phyloP scores from a whole-genome alignment of 192 early-diverging fungal species.

The Rhizophagus sp. region DNA sequence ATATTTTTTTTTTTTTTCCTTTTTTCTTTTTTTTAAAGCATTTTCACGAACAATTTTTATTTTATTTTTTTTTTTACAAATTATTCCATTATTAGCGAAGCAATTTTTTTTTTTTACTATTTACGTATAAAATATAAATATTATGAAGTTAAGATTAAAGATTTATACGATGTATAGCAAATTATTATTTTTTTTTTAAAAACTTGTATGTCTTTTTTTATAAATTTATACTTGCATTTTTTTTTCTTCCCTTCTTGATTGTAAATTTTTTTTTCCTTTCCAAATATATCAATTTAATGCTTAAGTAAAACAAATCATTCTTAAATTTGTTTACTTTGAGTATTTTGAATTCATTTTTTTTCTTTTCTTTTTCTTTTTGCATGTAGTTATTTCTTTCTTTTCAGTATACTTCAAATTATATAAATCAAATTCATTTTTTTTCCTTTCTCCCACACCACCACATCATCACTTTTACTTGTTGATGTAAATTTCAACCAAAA shows the following conservation, averaged over 20 bases:
- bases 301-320: background rate
- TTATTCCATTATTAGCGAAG: background rate
- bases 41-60: background rate
- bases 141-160: background rate
- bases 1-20: slow-evolving; percentile 19
- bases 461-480: background rate
- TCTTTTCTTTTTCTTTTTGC: background rate
- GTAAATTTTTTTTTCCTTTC: background rate
- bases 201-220: background rate
- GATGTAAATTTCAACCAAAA: background rate
- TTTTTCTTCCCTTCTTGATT: background rate
- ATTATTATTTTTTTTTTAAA: background rate
- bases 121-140: background rate
- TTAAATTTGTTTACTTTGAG: background rate
- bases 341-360: background rate
- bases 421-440: background rate
- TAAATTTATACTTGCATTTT: background rate
- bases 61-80: background rate
- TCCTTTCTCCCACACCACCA: background rate
- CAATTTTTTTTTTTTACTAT: background rate
- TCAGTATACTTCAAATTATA: background rate
- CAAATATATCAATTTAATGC: background rate
- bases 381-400: background rate
- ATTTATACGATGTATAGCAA: background rate
- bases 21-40: slow-evolving; percentile 29